Evolutionary conservation across 805 yeast genomes (phyloP).

Genomic region (Barnettozyma siamensis): DNA sequence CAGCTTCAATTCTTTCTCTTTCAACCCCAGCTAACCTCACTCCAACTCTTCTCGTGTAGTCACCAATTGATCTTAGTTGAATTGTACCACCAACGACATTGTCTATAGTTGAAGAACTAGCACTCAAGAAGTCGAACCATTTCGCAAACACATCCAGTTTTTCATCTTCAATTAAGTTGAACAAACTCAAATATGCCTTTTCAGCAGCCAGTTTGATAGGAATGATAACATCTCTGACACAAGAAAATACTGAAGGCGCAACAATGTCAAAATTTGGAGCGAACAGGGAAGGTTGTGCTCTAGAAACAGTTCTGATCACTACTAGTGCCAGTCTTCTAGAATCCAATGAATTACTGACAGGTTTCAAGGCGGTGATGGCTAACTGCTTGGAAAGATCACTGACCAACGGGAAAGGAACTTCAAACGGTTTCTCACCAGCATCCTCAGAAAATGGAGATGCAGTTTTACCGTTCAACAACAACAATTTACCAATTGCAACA

Average conservation of each 20-base stretch:
- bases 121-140: slow-evolving; percentile 53
- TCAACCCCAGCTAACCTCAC: slow-evolving; percentile 78
- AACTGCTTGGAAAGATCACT: slow-evolving; percentile 43
- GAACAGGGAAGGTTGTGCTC: slow-evolving; percentile 50
- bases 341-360: slow-evolving; percentile 61
- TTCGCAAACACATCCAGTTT: slow-evolving; percentile 44
- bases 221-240: slow-evolving; percentile 81
- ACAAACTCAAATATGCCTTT: slow-evolving; percentile 71
- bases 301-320: slow-evolving; percentile 66
- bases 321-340: slow-evolving; percentile 76
- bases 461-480: slow-evolving; percentile 45
- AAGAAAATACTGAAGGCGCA: slow-evolving; percentile 70
- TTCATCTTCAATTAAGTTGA: slow-evolving; percentile 66
- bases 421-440: slow-evolving; percentile 28
- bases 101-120: slow-evolving; percentile 30
- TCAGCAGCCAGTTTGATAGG: slow-evolving; percentile 95
- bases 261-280: slow-evolving; percentile 49
- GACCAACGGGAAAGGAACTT: slow-evolving; percentile 37
- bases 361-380: slow-evolving; percentile 43
- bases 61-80: slow-evolving; percentile 72
- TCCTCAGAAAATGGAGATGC: slow-evolving; percentile 32
- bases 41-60: slow-evolving; percentile 89
- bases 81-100: slow-evolving; percentile 43
- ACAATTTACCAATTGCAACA: slow-evolving; percentile 74
- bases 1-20: slow-evolving; percentile 80